Percentiles rank a stretch among this genome's conserved stretches.
phyloP scores from a whole-genome alignment of 805 yeast species.

The Cyberlindnera mycetangii region DNA sequence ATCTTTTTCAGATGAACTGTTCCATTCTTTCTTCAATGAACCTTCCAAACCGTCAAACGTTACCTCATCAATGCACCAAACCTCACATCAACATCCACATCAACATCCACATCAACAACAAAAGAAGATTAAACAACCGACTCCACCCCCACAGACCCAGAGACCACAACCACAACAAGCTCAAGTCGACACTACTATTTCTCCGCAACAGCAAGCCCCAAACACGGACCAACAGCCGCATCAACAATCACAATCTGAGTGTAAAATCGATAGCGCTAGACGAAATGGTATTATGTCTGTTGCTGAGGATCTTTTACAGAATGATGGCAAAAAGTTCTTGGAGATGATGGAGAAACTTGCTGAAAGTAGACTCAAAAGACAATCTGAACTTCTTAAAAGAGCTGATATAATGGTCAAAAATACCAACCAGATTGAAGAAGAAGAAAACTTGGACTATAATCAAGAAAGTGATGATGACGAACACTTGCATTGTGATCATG shows the following conservation, averaged over 20 bases:
- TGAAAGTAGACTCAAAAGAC: conserved; percentile 41
- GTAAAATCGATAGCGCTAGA: conserved; percentile 11
- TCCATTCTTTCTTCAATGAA: conserved; percentile 13
- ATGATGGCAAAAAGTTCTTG: conserved; percentile 74
- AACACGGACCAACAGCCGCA: conserved; percentile 1
- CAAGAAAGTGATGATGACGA: conserved; percentile 26
- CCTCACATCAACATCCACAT: conserved; percentile 6
- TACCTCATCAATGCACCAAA: conserved; percentile 3
- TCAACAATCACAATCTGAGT: neutral
- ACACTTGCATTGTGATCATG: conserved; percentile 19
- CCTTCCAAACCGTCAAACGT: neutral
- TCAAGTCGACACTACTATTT: conserved; percentile 1
- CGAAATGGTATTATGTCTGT: conserved; percentile 50
- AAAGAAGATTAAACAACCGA: neutral
- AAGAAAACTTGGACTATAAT: conserved; percentile 28
- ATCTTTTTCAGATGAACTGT: conserved; percentile 14
- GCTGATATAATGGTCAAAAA: conserved; percentile 19
- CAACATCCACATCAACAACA: conserved; percentile 5
- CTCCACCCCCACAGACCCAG: conserved; percentile 2
- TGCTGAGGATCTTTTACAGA: conserved; percentile 76
- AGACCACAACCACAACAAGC: conserved; percentile 3
- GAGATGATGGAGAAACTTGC: conserved; percentile 79
- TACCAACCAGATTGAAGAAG: conserved; percentile 29
- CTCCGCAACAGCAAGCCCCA: conserved; percentile 3
- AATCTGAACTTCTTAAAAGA: conserved; percentile 17